Evolutionary conservation across 345 rosid genomes (phyloP), one percentile per base, ranked within the genome.

Genomic region (Sisymbrium altissimum): DNA sequence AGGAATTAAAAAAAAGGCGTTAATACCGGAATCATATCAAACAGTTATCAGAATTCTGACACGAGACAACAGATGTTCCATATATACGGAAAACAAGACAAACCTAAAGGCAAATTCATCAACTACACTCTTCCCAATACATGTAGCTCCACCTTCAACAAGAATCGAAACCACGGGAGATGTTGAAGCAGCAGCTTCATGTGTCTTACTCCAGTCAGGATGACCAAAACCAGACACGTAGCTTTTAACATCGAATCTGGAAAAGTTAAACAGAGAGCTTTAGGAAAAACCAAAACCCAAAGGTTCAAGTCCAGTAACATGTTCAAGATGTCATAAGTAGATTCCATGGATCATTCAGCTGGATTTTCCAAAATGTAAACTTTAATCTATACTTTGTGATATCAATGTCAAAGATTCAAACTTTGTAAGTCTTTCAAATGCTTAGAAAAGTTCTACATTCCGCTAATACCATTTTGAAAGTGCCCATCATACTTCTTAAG

Each of bases 111-210:
- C 94, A 72, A 95, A 68, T 71, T 95, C 99, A 74, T 90, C 98
- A 67, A 95, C 87, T 4, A 90, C 86, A 64, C 97, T 92, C 78
- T 87, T 92, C 54, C 97, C 99, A 74, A 87, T 80, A 79, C 99
- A 92, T 59, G 99, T 87, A 60, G 98, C 99, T 58, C 99, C 99
- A 64, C 89, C 97, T 74, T 88, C 96, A 59, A 90, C 91, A 2
- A 95, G 97, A 66, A 81, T 25, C 39, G 84, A 86, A 52, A 95
- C 85, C 48, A 87, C 93, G 49, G 84, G 53, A 56, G 86, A 75
- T 0, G 98, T 95, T 23, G 72, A 80, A 63, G 85, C 76, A 74
- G 93, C 93, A 19, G 85, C 73, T 52, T 80, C 87, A 64, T 90
- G 97, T 0, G 92, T 87, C 82, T 82, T 85, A 49, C 52, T 83